Evolutionary conservation across 352 stramenopile species (phyloP).

Genomic region (Phytophthora hybrid): DNA sequence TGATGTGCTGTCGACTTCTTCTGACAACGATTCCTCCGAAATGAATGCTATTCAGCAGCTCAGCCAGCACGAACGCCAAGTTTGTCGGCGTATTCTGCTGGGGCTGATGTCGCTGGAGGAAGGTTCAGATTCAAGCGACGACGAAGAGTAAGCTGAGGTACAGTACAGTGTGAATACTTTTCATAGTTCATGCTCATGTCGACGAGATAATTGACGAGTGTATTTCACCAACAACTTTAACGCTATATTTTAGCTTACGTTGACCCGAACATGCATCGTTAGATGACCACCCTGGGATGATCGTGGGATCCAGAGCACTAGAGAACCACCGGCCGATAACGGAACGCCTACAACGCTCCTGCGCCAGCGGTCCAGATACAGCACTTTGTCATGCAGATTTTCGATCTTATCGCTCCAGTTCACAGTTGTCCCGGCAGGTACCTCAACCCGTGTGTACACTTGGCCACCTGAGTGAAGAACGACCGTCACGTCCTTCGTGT

Average conservation of each 20-base stretch:
- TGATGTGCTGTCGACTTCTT: constrained; percentile 44
- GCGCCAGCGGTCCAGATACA: constrained; percentile 70
- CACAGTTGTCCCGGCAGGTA: constrained; percentile 23
- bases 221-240: not conserved
- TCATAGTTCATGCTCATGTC: not conserved
- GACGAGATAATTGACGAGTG: not conserved
- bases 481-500: constrained; percentile 35
- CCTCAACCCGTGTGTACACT: constrained; percentile 15
- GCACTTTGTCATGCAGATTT: constrained; percentile 43
- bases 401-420: constrained; percentile 28
- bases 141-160: constrained; percentile 33
- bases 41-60: constrained; percentile 42
- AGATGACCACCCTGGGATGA: constrained; percentile 44
- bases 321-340: constrained; percentile 31
- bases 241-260: constrained; percentile 47
- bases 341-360: constrained; percentile 41
- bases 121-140: constrained; percentile 52
- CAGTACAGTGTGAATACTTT: not conserved
- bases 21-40: constrained; percentile 15
- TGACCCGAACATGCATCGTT: constrained; percentile 50
- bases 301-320: constrained; percentile 55
- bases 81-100: constrained; percentile 70
- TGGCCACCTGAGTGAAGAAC: constrained; percentile 46
- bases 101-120: constrained; percentile 72
- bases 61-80: constrained; percentile 54